Base-by-base conservation (phyloP, 192 early-diverging fungal genomes). In the Gonapodya prolifera region DNA sequence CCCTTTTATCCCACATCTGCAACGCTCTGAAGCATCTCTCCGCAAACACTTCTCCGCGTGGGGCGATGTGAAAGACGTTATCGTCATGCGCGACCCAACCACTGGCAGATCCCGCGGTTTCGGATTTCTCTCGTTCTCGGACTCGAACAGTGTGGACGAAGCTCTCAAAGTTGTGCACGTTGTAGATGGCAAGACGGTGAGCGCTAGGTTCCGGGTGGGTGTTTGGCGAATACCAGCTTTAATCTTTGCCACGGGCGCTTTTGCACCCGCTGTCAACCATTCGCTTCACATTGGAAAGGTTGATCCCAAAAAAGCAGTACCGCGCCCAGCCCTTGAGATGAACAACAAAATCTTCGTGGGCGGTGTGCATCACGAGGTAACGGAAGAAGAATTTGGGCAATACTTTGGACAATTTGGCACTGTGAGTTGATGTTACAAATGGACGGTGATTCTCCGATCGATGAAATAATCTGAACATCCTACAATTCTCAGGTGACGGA, bases 341-440 rank as follows among this genome's bases (percentile, higher is more conserved):
- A 92, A 87, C 8, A 91, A 94, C 79, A 97, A 97, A 86, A 88
- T 97, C 35, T 97, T 97, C 86, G 94, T 97, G 0, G 95, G 95
- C 75, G 96, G 95, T 1, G 89, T 97, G 36, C 87, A 89, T 35
- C 83, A 91, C 34, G 94, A 96, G 45, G 94, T 95, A 0, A 91
- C 90, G n/a, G 93, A 96, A 80, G 91, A 91, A 69, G 87, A 90
- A 83, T 91, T 97, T 79, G 86, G 87, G 34, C 87, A 92, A 69
- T 96, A 94, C 82, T 97, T 97, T 83, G 83, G 83, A 45, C 88
- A 90, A 77, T 97, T 94, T 81, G 96, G 96, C 0, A 87, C 83
- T 70, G 71, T 73, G 18, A 32, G 71, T 73, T 29, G 31, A 8
- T 69, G 45, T 69, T n/a, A 69, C 13, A 16, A 16, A 16, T 69